Conservation (phyloP, 768 basidiomycete genomes). For the Naganishia vishniacii region DNA sequence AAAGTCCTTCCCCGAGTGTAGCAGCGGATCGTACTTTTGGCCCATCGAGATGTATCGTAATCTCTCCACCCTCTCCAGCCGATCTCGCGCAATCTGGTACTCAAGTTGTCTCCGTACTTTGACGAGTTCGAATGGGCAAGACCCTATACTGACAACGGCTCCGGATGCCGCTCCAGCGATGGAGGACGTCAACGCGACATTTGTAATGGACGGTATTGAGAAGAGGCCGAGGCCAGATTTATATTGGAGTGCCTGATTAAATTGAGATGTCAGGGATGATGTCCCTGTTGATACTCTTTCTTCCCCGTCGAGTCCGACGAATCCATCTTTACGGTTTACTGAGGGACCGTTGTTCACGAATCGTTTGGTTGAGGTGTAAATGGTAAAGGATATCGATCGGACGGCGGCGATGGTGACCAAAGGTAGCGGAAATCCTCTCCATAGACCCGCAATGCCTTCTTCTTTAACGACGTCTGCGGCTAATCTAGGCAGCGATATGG, state of each 20-base stretch:
- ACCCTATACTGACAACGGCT: slow-evolving; percentile 78
- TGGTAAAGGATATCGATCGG: slow-evolving; percentile 55
- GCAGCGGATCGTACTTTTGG: slow-evolving; percentile 17
- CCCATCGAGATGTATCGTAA: slow-evolving; percentile 1
- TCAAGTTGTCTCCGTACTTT: slow-evolving; percentile 92
- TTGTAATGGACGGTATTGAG: slow-evolving; percentile 12
- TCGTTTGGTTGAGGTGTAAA: slow-evolving; percentile 45
- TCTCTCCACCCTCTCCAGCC: slow-evolving; percentile 4
- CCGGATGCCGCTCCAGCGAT: slow-evolving; percentile 83
- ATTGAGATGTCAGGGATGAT: not conserved
- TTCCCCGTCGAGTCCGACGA: slow-evolving; percentile 5
- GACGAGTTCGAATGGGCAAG: slow-evolving; percentile 91
- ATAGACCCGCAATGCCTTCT: slow-evolving; percentile 56
- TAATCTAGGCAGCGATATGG: slow-evolving; percentile 64
- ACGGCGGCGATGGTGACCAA: slow-evolving; percentile 93
- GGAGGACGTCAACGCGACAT: slow-evolving; percentile 71
- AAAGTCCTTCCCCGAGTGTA: slow-evolving; percentile 11
- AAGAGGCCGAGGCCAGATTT: not conserved
- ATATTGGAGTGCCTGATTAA: not conserved
- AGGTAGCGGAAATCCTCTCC: slow-evolving; percentile 58
- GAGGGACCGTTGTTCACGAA: slow-evolving; percentile 17
- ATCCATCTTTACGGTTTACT: not conserved
- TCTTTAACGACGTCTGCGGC: slow-evolving; percentile 44
- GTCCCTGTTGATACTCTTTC: slow-evolving; percentile 13
- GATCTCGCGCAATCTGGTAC: slow-evolving; percentile 78